phyloP scores from a whole-genome alignment of 2,329 filamentous ascomycete species.

The Monilinia vaccinii-corymbosi region DNA sequence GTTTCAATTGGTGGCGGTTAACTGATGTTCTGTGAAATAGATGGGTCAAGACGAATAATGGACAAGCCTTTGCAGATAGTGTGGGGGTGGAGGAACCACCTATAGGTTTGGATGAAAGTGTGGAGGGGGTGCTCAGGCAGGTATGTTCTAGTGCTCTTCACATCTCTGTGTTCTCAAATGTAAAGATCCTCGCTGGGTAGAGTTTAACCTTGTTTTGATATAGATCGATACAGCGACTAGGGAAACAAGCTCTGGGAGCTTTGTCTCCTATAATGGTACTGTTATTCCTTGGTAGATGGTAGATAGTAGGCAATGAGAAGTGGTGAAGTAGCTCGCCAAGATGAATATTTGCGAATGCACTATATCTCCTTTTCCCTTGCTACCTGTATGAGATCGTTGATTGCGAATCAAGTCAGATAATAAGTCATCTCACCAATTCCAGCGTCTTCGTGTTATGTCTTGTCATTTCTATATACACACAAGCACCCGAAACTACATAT shows the following conservation, averaged over 20 bases:
- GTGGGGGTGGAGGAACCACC: slow-evolving; percentile 30
- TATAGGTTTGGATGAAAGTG: slow-evolving; percentile 31
- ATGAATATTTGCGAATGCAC: too few relatives aligned
- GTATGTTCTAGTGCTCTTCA: slow-evolving; percentile 1
- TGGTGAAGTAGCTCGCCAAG: not conserved
- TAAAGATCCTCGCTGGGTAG: not conserved
- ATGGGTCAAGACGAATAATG: slow-evolving; percentile 36
- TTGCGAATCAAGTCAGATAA: too few relatives aligned
- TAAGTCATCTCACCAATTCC: too few relatives aligned
- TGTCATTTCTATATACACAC: too few relatives aligned
- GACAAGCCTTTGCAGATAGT: slow-evolving; percentile 29
- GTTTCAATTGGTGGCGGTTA: too few relatives aligned
- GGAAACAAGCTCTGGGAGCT: slow-evolving; percentile 23
- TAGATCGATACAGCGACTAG: slow-evolving; percentile 33
- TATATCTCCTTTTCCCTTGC: not conserved
- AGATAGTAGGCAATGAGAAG: not conserved
- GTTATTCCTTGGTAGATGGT: slow-evolving; percentile 22
- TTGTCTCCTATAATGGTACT: slow-evolving; percentile 20
- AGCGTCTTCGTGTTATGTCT: too few relatives aligned
- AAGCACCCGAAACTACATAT: too few relatives aligned
- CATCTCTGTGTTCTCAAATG: too few relatives aligned
- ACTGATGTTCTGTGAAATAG: not conserved
- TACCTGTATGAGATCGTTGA: too few relatives aligned
- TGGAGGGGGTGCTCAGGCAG: slow-evolving; percentile 23
- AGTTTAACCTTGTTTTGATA: not conserved